phyloP scores from a whole-genome alignment of 2,329 filamentous ascomycete genomes.

The Aciculosporium take region DNA sequence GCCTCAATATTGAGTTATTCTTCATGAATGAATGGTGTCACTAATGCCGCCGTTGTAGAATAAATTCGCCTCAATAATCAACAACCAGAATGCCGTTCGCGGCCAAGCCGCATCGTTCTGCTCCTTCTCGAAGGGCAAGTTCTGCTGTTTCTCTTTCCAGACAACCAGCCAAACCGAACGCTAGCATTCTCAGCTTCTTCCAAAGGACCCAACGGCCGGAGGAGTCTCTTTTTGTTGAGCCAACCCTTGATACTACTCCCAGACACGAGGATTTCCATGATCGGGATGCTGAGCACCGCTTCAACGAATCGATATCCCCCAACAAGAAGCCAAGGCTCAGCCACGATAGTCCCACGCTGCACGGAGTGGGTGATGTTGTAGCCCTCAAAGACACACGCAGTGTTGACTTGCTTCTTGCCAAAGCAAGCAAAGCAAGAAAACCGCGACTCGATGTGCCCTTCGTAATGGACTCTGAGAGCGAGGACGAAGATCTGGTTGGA shows the following conservation, averaged over 20 bases:
- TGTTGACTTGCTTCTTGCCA: not conserved
- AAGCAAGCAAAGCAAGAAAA: conserved; percentile 8
- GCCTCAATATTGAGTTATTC: too few species aligned
- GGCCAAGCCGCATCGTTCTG: conserved; percentile 18
- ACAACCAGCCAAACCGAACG: conserved; percentile 34
- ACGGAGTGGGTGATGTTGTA: not conserved
- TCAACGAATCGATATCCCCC: conserved; percentile 21
- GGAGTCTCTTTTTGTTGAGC: conserved; percentile 41
- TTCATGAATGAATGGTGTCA: too few species aligned
- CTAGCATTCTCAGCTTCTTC: conserved; percentile 62
- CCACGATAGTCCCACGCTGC: conserved; percentile 7
- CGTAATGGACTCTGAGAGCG: conserved; percentile 53
- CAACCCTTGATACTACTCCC: conserved; percentile 9
- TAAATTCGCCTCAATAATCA: not conserved
- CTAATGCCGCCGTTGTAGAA: not conserved
- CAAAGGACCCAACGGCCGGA: conserved; percentile 51
- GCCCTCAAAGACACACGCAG: not conserved
- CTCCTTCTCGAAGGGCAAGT: conserved; percentile 19
- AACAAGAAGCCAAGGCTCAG: conserved; percentile 18
- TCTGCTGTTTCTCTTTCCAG: conserved; percentile 14
- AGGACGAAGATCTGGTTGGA: conserved; percentile 16
- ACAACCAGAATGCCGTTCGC: conserved; percentile 19
- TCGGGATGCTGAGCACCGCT: conserved; percentile 15
- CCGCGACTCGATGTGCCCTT: conserved; percentile 37
- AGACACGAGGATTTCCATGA: conserved; percentile 17